A percentile compares a stretch with the other conserved stretches of the same genome.
phyloP scores from a whole-genome alignment of 257 asterid species.

The Lantana camara region DNA sequence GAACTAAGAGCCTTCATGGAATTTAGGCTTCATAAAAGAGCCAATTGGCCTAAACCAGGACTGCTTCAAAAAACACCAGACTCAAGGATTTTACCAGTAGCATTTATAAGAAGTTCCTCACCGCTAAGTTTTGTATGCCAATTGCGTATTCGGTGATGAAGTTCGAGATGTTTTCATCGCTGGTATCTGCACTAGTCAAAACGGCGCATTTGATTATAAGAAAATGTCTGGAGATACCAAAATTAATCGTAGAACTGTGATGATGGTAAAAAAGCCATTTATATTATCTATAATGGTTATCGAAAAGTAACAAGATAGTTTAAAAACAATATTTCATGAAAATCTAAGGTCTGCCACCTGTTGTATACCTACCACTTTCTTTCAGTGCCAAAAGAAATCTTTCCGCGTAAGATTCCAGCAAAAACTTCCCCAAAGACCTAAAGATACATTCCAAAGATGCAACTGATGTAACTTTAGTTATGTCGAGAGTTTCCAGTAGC shows the following conservation, averaged over 20 bases:
- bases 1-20: slow-evolving; percentile 21
- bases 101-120: slow-evolving; percentile 70
- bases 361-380: slow-evolving; percentile 53
- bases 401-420: slow-evolving; percentile 59
- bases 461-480: slow-evolving; percentile 58
- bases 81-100: slow-evolving; percentile 44
- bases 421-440: slow-evolving; percentile 68
- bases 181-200: slow-evolving; percentile 50
- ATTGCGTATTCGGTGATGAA: slow-evolving; percentile 55
- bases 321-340: too few species aligned
- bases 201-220: slow-evolving; percentile 22
- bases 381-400: slow-evolving; percentile 59
- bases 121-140: slow-evolving; percentile 67
- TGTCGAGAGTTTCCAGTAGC: slow-evolving; percentile 64
- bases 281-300: slow-evolving; percentile 9
- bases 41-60: slow-evolving; percentile 13
- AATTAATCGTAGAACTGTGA: slow-evolving; percentile 13
- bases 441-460: slow-evolving; percentile 49
- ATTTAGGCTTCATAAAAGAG: slow-evolving; percentile 21
- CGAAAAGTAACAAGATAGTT: slow-evolving; percentile 3
- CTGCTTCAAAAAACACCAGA: slow-evolving; percentile 29
- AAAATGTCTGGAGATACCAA: slow-evolving; percentile 20
- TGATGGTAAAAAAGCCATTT: background rate
- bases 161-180: slow-evolving; percentile 58
- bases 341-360: too few species aligned